phyloP scores from a whole-genome alignment of 2,329 filamentous ascomycete species.

The Plenodomus biglobosus region DNA sequence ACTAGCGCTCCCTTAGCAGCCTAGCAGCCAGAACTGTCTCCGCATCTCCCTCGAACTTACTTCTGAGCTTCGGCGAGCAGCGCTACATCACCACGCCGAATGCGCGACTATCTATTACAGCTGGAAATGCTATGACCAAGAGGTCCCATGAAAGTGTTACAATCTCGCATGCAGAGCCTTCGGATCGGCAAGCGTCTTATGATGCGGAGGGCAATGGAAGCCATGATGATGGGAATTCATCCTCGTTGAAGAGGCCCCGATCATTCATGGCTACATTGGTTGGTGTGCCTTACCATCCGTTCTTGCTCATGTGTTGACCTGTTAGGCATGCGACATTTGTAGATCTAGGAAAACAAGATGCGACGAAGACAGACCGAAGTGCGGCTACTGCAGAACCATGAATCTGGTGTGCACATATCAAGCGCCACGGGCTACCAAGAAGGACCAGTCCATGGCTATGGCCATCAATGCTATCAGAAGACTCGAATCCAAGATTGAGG shows the following conservation, averaged over 20 bases:
- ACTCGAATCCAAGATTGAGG: slow-evolving; percentile 56
- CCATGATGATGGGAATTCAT: slow-evolving; percentile 28
- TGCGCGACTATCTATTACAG: slow-evolving; percentile 5
- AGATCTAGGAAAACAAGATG: slow-evolving; percentile 58
- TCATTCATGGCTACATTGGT: slow-evolving; percentile 43
- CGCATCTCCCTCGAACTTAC: slow-evolving; percentile 2
- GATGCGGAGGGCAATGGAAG: slow-evolving; percentile 27
- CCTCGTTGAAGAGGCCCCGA: slow-evolving; percentile 38
- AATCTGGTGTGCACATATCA: slow-evolving; percentile 56
- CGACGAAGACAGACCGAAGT: slow-evolving; percentile 56
- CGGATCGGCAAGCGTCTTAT: slow-evolving; percentile 18
- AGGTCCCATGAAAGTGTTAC: slow-evolving; percentile 28
- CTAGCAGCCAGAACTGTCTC: neutral
- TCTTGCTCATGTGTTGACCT: slow-evolving; percentile 6
- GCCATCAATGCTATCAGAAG: slow-evolving; percentile 58
- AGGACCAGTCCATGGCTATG: slow-evolving; percentile 57
- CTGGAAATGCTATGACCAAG: slow-evolving; percentile 41
- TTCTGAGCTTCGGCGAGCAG: neutral
- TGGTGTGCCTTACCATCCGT: neutral
- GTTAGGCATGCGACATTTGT: slow-evolving; percentile 57
- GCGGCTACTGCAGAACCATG: slow-evolving; percentile 54
- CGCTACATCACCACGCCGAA: slow-evolving; percentile 1
- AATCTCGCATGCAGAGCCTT: slow-evolving; percentile 18
- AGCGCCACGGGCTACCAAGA: slow-evolving; percentile 57
- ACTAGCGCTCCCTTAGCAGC: neutral